phyloP scores from a whole-genome alignment of 352 stramenopile genomes.

The Phytophthora uliginosa region DNA sequence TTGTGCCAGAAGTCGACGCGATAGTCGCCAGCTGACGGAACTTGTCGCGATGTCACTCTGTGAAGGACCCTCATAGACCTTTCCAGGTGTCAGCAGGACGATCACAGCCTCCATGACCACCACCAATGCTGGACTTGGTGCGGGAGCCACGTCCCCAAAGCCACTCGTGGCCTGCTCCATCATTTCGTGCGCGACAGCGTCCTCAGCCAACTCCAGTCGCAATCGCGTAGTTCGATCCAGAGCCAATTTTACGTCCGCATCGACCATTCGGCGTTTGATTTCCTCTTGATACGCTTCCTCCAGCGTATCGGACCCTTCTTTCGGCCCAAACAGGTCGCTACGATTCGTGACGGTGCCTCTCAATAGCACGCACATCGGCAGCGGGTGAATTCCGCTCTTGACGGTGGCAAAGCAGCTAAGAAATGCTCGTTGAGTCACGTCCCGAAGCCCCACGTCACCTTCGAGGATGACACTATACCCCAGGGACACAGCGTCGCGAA shows the following conservation, averaged over 20 bases:
- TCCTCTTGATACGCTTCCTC: slow-evolving; percentile 29
- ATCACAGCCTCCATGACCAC: slow-evolving; percentile 87
- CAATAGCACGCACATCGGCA: slow-evolving; percentile 74
- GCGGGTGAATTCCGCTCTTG: slow-evolving; percentile 71
- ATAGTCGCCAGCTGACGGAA: slow-evolving; percentile 80
- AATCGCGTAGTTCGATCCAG: slow-evolving; percentile 52
- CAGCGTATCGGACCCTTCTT: slow-evolving; percentile 20
- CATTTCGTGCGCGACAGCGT: slow-evolving; percentile 28
- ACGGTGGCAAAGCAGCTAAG: slow-evolving; percentile 67
- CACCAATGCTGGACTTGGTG: slow-evolving; percentile 46
- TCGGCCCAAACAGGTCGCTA: slow-evolving; percentile 30
- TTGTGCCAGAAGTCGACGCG: slow-evolving; percentile 57
- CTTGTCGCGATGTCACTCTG: slow-evolving; percentile 38
- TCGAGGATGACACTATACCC: slow-evolving; percentile 81
- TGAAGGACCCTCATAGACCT: slow-evolving; percentile 69
- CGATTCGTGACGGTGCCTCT: slow-evolving; percentile 62
- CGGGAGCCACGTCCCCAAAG: not conserved
- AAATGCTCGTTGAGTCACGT: slow-evolving; percentile 67
- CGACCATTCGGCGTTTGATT: slow-evolving; percentile 37
- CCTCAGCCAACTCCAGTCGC: slow-evolving; percentile 29
- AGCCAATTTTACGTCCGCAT: slow-evolving; percentile 56
- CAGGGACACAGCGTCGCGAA: slow-evolving; percentile 49
- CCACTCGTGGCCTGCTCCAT: slow-evolving; percentile 14
- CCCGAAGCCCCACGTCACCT: slow-evolving; percentile 77
- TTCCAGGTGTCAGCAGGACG: slow-evolving; percentile 77